Evolutionary conservation across 2,329 filamentous ascomycete genomes (phyloP), one percentile per base, ranked within the genome.

Genomic region (Curvularia eragrostidis): DNA sequence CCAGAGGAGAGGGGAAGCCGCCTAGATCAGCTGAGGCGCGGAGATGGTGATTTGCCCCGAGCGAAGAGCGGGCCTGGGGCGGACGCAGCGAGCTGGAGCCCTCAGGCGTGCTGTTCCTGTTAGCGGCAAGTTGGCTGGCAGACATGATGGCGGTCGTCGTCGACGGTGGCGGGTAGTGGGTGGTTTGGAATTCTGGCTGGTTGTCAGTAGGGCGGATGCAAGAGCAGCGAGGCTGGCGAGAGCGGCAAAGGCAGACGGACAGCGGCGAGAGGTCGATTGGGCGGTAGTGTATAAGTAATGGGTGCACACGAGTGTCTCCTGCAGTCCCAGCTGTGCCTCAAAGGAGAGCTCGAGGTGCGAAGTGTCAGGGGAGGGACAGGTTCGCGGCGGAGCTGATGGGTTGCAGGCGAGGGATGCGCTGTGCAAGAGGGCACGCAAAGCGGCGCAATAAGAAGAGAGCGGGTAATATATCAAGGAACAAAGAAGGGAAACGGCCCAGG

Each of bases 91-190:
- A 87, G 72, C 88, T 92, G 69, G 89, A 90, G 52, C 90, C 91
- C 82, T 98, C 95, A 54, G 95, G 95, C 44, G 94, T 98, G 84
- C 93, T 98, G 81, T 98, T 98, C 72, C 95, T 90, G 81, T 98
- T 98, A 56, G 80, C 79, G 62, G 81, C 78, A 56, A 81, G 79
- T 68, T 83, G 80, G 68, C 72, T 77, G 60, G 75, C 74, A 62
- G 80, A 81, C 80, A 82, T 82, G 67, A 56, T 73, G 73, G 57
- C 49, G 51, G 58, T 21, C 19, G 44, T 32, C n/a, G 24, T 38
- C 21, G 26, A 38, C 9, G 9, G 51, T 32, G 44, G 24, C 28
- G 36, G 5, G 19, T 26, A 36, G 52, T 43, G 47, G 26, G 34
- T 36, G 47, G 54, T 21, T 26, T 21, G 54, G 30, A 58, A 56